Base-by-base conservation (phyloP, 1,139 yeast genomes). In the Candida glucosophila region DNA sequence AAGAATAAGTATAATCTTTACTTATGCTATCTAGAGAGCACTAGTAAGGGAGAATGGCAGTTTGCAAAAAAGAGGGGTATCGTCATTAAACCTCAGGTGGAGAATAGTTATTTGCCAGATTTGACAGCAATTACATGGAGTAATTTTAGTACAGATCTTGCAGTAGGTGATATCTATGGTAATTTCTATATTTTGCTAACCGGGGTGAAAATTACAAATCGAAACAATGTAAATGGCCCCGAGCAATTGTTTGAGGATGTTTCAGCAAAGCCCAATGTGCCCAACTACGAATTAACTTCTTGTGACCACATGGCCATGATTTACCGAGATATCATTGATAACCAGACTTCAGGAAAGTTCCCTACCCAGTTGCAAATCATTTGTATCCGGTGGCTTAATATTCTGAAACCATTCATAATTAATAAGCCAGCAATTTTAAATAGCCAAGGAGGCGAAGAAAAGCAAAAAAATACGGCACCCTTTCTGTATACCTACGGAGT, bases 361-460 rank as follows among this genome's bases (percentile, higher is more conserved):
- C 20, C 15, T 5, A 18, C 33, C 12, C 29, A 44, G 3, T 47
- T 47, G 3, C 41, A 40, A 6, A 43, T 77, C 4, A 57, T 73
- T 7, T 70, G 77, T 0, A 67, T 77, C 46, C 69, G 72, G 36
- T 81, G 93, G 93, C 55, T 81, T 22, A 73, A 74, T 26, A 58
- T 73, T 9, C 83, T 78, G 27, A 80, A 80, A 38, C 68, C 78
- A 0, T 70, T 71, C 31, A 56, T 74, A 23, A 55, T 66, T 12
- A 70, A 63, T 37, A 58, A 67, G 12, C 77, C 79, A 1, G 79
- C 82, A 0, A 37, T 40, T 2, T 31, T 52, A 23, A 46, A 52
- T 1, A 48, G 47, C 25, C 39, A 38, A 3, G 49, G 43, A 14
- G 28, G 15, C 6, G 25, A 17, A 11, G 17, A 27, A 11, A 23